Base-by-base conservation (phyloP, 495 filamentous ascomycete species). In the Penicillium silybi region DNA sequence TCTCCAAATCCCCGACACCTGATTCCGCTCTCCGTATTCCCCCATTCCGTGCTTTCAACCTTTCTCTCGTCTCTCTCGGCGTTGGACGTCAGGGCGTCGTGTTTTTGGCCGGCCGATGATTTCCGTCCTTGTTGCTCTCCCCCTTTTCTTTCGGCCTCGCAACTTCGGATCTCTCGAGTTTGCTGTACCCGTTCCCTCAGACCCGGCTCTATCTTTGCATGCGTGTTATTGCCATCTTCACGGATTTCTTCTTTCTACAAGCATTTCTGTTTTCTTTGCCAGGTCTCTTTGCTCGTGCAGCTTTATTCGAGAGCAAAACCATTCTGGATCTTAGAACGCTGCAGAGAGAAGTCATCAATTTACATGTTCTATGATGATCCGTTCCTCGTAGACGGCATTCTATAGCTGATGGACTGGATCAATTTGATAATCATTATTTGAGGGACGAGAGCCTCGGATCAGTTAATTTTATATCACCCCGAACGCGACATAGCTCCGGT, bases 31-130 rank as follows among this genome's bases (percentile, higher is more conserved):
- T 16, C 26, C 35, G 19, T 54, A 19, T 26, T 44, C 27, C 44
- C 22, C 34, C 64, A 57, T 51, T 64, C 62, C 61, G 61, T 70
- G 56, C 61, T 70, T 42, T 64, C 52, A 52, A 17, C 41, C 46
- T 56, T 44, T 52, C 59, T 60, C 67, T 42, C 68, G 68, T 74
- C 69, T 70, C 55, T 61, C 60, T 67, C 64, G 69, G 71, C 69
- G 71, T 74, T 74, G 71, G 71, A 70, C 62, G 71, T 71, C 71
- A 65, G 69, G 71, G 68, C 68, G 65, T 71, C 68, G 64, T 67
- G 67, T 56, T 67, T 72, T 72, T 69, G 69, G 64, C 63, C 67
- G 66, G 64, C 59, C 61, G 59, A 68, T 62, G 62, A 59, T 68
- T 58, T 54, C 53, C 54, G 56, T 57, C 41, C 51, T 54, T 52